Base-by-base conservation (phyloP, 495 filamentous ascomycete species). In the Lindgomyces ingoldianus region DNA sequence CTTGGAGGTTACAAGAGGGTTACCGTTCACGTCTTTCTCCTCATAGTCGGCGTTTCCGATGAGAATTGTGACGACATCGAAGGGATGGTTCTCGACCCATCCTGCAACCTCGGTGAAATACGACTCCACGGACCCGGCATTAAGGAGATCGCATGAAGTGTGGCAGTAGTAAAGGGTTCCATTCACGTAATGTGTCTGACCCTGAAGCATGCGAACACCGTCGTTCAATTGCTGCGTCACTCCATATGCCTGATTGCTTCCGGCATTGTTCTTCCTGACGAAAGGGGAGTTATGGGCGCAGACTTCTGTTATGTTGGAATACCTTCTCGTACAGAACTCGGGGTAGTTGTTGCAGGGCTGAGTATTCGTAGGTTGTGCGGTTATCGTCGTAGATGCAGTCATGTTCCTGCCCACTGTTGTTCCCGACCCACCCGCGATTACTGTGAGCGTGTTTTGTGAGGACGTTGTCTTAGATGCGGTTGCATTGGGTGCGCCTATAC, bases 281-380 rank as follows among this genome's bases (percentile, higher is more conserved):
- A 98, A 98, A 19, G 91, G 89, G 30, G 88, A 92, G 78, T 96
- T 96, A 77, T 98, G 87, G 14, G 89, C 87, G 21, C 87, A 89
- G 2, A 98, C 85, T 71, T 90, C 80, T 57, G 92, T 94, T 73
- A 98, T 90, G 74, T 96, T 94, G 77, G 89, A 89, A 72, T 93
- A 98, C 58, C 84, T 85, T 48, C 91, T 82, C 8, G 72, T 74
- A 76, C 93, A 98, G 70, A 96, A 86, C 71, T 95, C 90, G n/a
- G 85, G 76, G 68, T 93, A 90, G 73, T 84, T 83, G 74, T 98
- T 98, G 81, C 93, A 98, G 2, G 91, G 73, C n/a, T 74, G 57
- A 0, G 74, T 76, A 63, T 77, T 78, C 16, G 62, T 55, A 3
- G 75, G 65, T 22, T 27, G 8, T 21, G 73, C 56, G 9, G 72